phyloP scores from a whole-genome alignment of 768 basidiomycete genomes.

The Tulasnella sp. region DNA sequence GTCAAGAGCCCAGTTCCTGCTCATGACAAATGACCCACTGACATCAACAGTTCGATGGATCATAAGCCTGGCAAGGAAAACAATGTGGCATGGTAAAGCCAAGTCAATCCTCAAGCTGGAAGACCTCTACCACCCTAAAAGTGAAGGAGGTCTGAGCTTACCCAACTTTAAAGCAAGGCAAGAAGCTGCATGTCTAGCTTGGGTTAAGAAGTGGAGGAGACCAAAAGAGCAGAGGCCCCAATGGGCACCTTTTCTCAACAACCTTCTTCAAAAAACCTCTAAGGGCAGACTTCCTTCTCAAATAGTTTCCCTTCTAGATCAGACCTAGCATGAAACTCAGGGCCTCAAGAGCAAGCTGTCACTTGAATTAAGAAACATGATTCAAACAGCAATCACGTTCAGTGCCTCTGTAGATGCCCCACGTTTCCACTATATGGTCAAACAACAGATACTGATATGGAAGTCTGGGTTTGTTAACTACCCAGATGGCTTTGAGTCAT shows the following conservation, averaged over 20 bases:
- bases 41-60: neutral
- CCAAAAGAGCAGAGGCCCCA: neutral
- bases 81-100: neutral
- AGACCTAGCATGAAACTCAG: neutral
- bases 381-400: no score
- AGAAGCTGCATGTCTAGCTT: neutral
- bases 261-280: neutral
- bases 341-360: neutral
- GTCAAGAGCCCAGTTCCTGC: neutral
- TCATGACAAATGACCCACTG: neutral
- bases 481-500: no score
- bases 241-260: neutral
- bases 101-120: neutral
- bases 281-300: neutral
- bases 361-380: no score
- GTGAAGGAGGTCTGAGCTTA: neutral
- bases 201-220: slow-evolving; percentile 2
- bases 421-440: no score
- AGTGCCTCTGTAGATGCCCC: no score
- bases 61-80: neutral
- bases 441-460: no score
- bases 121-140: neutral
- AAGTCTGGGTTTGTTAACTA: no score
- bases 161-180: neutral
- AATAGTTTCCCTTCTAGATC: neutral